Conservation (phyloP, 2,329 filamentous ascomycete genomes). For the Rhexocercosporidium sp. region DNA sequence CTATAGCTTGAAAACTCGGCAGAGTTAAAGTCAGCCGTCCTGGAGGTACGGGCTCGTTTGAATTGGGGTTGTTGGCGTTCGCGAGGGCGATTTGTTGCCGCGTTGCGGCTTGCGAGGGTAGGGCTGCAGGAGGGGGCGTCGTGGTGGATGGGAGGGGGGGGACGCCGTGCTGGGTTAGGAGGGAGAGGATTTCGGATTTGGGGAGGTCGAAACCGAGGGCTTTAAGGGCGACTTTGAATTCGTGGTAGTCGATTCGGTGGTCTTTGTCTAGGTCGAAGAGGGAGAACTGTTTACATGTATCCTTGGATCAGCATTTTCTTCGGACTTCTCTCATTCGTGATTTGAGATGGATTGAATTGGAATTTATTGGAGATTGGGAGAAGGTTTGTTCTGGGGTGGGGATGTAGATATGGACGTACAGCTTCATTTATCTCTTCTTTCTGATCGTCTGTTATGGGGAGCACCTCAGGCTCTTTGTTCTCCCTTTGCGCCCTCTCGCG, state of each 20-base stretch:
- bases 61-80: conserved; percentile 43
- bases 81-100: background rate
- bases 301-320: background rate
- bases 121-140: conserved; percentile 48
- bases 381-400: background rate
- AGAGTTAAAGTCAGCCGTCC: conserved; percentile 69
- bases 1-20: conserved; percentile 74
- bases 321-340: background rate
- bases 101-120: background rate
- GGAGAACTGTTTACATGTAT: conserved; percentile 69
- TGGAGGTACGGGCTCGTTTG: conserved; percentile 55
- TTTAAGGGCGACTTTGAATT: conserved; percentile 95
- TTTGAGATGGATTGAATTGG: background rate
- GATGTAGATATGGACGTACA: conserved; percentile 58
- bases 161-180: conserved; percentile 82
- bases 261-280: conserved; percentile 98
- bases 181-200: conserved; percentile 81
- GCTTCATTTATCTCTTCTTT: conserved; percentile 93
- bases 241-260: conserved; percentile 93
- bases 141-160: conserved; percentile 54
- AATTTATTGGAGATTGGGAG: too few relatives aligned
- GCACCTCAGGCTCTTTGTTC: conserved; percentile 27
- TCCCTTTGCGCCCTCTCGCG: conserved; percentile 36
- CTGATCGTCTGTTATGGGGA: conserved; percentile 80
- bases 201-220: conserved; percentile 92